These are phyloP conservation scores for Lolium perenne DNA, from an alignment of 176 grass and related monocot species.

Conservation along the genomic window DNA sequence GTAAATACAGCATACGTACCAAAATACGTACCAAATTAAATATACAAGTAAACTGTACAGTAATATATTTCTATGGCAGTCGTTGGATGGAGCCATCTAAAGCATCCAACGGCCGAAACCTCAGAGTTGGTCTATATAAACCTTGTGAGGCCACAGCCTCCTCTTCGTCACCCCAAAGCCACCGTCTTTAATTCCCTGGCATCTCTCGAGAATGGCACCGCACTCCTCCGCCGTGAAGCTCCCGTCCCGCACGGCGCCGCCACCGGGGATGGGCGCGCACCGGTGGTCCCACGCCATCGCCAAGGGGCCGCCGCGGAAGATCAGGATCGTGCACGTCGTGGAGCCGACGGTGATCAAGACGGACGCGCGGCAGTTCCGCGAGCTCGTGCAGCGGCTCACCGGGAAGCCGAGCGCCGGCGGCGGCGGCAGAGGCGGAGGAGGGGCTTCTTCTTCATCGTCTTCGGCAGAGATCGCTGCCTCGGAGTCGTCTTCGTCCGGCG, in stretches of 20 bases:
- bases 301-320: slow-evolving; percentile 47
- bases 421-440: neutral
- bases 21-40: neutral
- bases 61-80: too few species aligned
- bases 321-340: slow-evolving; percentile 73
- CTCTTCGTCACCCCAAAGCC: slow-evolving; percentile 19
- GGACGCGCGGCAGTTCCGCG: slow-evolving; percentile 66
- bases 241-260: slow-evolving; percentile 9
- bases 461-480: neutral
- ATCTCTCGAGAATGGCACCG: neutral
- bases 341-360: slow-evolving; percentile 75
- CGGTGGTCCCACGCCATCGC: slow-evolving; percentile 46
- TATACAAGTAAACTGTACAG: neutral
- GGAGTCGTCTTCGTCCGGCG: neutral
- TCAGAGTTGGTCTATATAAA: slow-evolving; percentile 24
- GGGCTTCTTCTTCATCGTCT: neutral
- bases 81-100: neutral
- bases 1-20: neutral
- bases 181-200: slow-evolving; percentile 22
- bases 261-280: slow-evolving; percentile 16
- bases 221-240: slow-evolving; percentile 33
- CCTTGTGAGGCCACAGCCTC: neutral
- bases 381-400: slow-evolving; percentile 78
- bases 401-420: slow-evolving; percentile 37
- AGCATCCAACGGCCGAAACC: slow-evolving; percentile 30